Evolutionary conservation across 495 filamentous ascomycete species (phyloP).

Genomic region (Hyaloscypha finlandica): DNA sequence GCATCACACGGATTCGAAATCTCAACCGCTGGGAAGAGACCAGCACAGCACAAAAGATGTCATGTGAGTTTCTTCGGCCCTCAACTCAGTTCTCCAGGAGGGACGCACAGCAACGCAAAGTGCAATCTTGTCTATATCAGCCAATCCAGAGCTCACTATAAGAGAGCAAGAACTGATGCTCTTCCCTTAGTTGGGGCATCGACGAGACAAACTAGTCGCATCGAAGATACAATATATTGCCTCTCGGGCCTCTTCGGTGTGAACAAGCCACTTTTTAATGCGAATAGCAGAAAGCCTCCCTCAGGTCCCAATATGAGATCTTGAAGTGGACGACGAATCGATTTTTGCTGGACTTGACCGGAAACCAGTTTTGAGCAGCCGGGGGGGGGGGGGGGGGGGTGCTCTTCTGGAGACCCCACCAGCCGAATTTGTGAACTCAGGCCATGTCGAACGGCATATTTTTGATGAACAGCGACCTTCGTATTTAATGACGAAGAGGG

Average conservation of each 20-base stretch:
- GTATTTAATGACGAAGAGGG: not conserved
- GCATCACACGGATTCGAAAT: constrained; percentile 3
- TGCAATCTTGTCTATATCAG: too few species aligned
- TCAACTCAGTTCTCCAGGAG: too few species aligned
- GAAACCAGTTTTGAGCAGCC: not conserved
- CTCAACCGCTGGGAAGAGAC: not conserved
- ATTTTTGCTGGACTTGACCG: constrained; percentile 30
- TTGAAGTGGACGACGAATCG: constrained; percentile 26
- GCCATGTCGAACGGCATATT: not conserved
- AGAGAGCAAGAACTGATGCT: too few species aligned
- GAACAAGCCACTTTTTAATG: constrained; percentile 20
- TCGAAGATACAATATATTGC: constrained; percentile 12
- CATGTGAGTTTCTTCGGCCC: constrained; percentile 19
- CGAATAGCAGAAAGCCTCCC: constrained; percentile 27
- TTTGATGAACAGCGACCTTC: constrained; percentile 1
- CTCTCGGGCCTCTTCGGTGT: constrained; percentile 14
- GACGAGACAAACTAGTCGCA: constrained; percentile 26
- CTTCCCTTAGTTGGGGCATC: constrained; percentile 15
- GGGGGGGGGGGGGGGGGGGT: not conserved
- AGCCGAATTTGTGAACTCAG: not conserved
- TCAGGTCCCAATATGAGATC: constrained; percentile 24
- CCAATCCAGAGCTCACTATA: too few species aligned
- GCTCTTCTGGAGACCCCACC: not conserved
- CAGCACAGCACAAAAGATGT: constrained; percentile 26
- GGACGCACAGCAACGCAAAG: too few species aligned